These are phyloP conservation scores for Trichophyton benhamiae DNA, from an alignment of 2,329 filamentous ascomycete species.

Conservation along the genomic window DNA sequence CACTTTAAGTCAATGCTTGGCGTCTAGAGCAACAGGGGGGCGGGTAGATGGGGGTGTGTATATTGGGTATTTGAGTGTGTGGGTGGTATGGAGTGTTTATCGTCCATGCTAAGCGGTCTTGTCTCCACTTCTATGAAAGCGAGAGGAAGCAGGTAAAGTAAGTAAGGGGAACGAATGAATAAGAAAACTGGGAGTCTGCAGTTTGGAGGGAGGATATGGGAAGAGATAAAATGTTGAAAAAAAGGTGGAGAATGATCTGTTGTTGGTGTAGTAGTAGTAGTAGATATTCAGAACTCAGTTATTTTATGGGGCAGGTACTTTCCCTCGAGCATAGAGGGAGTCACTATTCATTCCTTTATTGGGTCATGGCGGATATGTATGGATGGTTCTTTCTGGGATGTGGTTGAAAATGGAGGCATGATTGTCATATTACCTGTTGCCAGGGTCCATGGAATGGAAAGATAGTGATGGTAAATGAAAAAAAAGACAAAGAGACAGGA, in stretches of 20 bases:
- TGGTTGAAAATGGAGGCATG: neutral
- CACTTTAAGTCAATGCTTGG: no score
- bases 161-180: no score
- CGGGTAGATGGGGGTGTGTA: no score
- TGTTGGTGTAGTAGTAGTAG: neutral
- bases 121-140: neutral
- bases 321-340: constrained; percentile 2
- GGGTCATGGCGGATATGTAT: neutral
- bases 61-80: no score
- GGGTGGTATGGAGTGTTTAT: no score
- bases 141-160: neutral
- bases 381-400: neutral
- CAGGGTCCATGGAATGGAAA: neutral
- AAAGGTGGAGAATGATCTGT: neutral
- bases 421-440: neutral
- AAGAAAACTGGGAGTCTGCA: no score
- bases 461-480: neutral
- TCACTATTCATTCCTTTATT: neutral
- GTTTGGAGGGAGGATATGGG: no score
- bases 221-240: no score
- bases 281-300: neutral
- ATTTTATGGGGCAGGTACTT: neutral
- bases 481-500: neutral
- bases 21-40: no score
- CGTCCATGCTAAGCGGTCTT: no score